Evolutionary conservation across 768 basidiomycete species (phyloP).

Genomic region (Rhodosporidiobolus odoratus): DNA sequence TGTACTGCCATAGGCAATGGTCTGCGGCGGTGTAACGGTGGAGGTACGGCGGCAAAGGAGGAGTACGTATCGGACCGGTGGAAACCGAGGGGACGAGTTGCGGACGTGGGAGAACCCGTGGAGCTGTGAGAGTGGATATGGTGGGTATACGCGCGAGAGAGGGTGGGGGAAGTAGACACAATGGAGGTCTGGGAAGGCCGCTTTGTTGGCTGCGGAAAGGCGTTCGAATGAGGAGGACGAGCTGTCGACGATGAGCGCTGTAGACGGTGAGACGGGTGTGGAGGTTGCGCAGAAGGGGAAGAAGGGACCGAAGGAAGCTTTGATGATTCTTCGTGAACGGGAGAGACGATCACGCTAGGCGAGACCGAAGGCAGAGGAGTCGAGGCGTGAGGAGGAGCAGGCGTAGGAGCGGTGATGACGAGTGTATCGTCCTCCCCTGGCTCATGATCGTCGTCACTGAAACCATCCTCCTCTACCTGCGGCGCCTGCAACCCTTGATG

Average conservation of each 20-base stretch:
- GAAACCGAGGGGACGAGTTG: not conserved
- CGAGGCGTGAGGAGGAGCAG: not conserved
- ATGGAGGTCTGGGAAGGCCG: slow-evolving; percentile 3
- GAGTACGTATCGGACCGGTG: not conserved
- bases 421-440: not conserved
- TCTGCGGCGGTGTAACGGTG: slow-evolving; percentile 17
- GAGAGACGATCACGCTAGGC: not conserved
- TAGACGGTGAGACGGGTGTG: not conserved
- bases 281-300: not conserved
- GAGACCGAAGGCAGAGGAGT: not conserved
- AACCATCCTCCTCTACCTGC: not conserved
- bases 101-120: not conserved
- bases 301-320: not conserved
- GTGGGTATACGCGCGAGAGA: not conserved
- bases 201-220: not conserved
- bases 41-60: not conserved
- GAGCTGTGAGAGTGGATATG: not conserved
- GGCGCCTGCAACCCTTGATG: not conserved
- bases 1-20: slow-evolving; percentile 59
- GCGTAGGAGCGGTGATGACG: not conserved
- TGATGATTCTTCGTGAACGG: not conserved
- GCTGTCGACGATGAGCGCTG: not conserved
- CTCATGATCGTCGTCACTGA: not conserved
- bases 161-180: not conserved
- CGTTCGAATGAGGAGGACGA: not conserved